A percentile compares a stretch with the other conserved stretches of the same genome.
phyloP scores from a whole-genome alignment of 1,284 basidiomycete species.

The Athelia psychrophila region DNA sequence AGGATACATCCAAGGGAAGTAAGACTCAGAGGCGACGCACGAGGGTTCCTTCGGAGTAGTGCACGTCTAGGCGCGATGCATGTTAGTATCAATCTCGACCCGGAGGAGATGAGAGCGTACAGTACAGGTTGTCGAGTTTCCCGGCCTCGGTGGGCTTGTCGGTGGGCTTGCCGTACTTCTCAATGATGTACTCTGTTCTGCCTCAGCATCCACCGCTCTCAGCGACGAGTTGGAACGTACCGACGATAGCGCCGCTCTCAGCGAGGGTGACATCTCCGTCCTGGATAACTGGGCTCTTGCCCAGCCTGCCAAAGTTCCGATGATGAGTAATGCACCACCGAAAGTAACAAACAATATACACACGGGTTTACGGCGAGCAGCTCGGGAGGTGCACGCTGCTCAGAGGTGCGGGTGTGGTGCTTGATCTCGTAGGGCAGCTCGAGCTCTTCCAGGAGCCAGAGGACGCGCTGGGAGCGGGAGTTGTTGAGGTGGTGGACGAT shows the following conservation, averaged over 20 bases:
- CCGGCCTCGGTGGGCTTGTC: constrained; percentile 32
- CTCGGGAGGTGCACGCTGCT: constrained; percentile 37
- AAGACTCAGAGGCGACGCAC: background rate
- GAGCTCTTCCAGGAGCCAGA: constrained; percentile 58
- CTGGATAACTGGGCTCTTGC: constrained; percentile 46
- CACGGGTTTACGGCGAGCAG: constrained; percentile 34
- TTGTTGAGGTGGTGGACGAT: constrained; percentile 48
- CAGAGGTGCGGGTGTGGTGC: constrained; percentile 38
- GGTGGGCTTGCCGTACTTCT: constrained; percentile 40
- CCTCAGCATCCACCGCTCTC: too few relatives aligned
- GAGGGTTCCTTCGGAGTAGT: constrained; percentile 38
- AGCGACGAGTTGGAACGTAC: constrained; percentile 22
- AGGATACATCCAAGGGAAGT: background rate
- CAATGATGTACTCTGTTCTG: constrained; percentile 38
- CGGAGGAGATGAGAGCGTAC: constrained; percentile 20
- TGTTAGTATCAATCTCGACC: constrained; percentile 1
- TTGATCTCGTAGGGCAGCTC: constrained; percentile 46
- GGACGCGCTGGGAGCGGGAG: constrained; percentile 49
- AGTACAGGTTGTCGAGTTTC: constrained; percentile 38
- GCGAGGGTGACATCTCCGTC: constrained; percentile 40
- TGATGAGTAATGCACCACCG: background rate
- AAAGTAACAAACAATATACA: too few relatives aligned
- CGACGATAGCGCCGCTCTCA: constrained; percentile 48
- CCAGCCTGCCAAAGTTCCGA: constrained; percentile 22
- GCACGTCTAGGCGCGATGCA: constrained; percentile 25